Evolutionary conservation across 176 grass and related monocot species (phyloP), one percentile per base, ranked within the genome.

Genomic region (Musa itinerans): DNA sequence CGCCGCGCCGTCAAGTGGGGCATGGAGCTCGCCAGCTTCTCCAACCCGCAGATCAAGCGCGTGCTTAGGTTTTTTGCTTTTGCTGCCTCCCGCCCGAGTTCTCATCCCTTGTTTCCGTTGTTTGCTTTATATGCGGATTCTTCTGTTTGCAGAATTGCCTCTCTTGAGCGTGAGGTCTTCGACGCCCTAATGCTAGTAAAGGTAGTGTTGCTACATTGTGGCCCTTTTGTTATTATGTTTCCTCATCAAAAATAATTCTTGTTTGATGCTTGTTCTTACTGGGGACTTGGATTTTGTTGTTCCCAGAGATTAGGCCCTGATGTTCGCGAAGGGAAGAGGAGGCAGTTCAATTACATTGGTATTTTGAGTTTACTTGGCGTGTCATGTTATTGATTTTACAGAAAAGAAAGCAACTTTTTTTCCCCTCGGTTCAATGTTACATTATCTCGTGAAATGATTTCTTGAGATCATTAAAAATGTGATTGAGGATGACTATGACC

Each of bases 311-410:
- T 93, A 63, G 94, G 90, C 1, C 80, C 88, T 21, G 94, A 98
- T 66, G 94, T 98, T 43, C 66, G 86, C 54, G 94, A 98, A 73
- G 94, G 94, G 78, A 93, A 15, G 55, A 93, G 94, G 79, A 93
- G 94, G 29, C 94, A 98, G 73, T 98, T 85, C 72, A 98, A 91
- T 82, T 93, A 98, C 55, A 98, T 98, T 0, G 94, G 90, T 98
- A 66, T 53, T 78, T 34, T 63, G 17, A 68, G 1, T 81, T 71
- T 67, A 5, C 23, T 82, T 20, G 57, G 16, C 17, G n/a, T 61
- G 57, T 17, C 57, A 61, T 61, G 57, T 19, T 61, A 61, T 8
- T 61, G n/a, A 58, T 20, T 61, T 61, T 61, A 61, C 57, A 61
- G n/a, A 61, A 61, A 61, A 1, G 9, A 19, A 61, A n/a, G 57